phyloP scores from a whole-genome alignment of 768 basidiomycete genomes.

The Lactarius trivialis region DNA sequence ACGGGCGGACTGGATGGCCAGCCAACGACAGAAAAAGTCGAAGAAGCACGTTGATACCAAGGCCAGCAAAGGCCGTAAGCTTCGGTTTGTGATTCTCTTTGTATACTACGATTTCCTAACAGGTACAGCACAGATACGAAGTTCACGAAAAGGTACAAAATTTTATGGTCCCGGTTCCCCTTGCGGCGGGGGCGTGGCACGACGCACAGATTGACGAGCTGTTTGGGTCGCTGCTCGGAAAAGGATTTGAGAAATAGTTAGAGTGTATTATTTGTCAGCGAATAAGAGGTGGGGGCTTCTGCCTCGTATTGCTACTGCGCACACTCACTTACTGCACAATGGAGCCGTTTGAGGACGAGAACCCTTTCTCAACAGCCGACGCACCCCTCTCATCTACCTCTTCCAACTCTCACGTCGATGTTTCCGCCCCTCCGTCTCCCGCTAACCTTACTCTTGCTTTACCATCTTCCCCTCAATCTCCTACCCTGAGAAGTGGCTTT shows the following conservation, averaged over 20 bases:
- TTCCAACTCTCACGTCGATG: slow-evolving; percentile 46
- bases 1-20: slow-evolving; percentile 52
- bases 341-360: slow-evolving; percentile 38
- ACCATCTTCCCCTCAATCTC: slow-evolving; percentile 33
- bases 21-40: slow-evolving; percentile 62
- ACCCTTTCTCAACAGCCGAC: slow-evolving; percentile 35
- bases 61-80: slow-evolving; percentile 90
- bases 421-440: slow-evolving; percentile 59
- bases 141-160: slow-evolving; percentile 95
- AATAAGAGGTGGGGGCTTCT: neutral
- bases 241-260: slow-evolving; percentile 34
- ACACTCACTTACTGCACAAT: slow-evolving; percentile 20
- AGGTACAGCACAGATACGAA: slow-evolving; percentile 55
- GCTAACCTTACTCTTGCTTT: slow-evolving; percentile 34
- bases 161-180: slow-evolving; percentile 88
- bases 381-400: slow-evolving; percentile 40
- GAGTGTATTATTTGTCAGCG: slow-evolving; percentile 9
- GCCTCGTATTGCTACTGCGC: neutral
- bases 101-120: neutral
- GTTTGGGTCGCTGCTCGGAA: slow-evolving; percentile 82
- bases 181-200: slow-evolving; percentile 66
- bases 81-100: slow-evolving; percentile 48
- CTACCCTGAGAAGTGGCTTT: slow-evolving; percentile 39
- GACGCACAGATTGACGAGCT: slow-evolving; percentile 95
- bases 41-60: slow-evolving; percentile 81